Conservation (phyloP, 495 filamentous ascomycete genomes). For the Cryomyces antarcticus region DNA sequence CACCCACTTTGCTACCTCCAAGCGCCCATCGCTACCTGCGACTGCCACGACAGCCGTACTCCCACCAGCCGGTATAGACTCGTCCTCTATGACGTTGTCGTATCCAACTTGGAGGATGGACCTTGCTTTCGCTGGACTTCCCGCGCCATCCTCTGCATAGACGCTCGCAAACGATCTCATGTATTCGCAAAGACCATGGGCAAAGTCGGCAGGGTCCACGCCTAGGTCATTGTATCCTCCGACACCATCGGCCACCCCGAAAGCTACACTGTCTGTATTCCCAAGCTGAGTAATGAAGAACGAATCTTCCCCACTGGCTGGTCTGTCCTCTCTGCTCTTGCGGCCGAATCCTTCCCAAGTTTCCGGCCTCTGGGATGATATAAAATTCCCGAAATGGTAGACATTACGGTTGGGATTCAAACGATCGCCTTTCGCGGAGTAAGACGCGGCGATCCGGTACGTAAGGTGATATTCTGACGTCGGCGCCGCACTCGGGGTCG, state of each 20-base stretch:
- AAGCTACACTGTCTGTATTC: conserved; percentile 36
- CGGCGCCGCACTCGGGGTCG: not conserved
- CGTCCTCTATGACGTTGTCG: conserved; percentile 53
- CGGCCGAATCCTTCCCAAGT: conserved; percentile 15
- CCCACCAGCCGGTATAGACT: conserved; percentile 56
- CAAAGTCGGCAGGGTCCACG: conserved; percentile 86
- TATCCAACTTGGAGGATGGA: conserved; percentile 69
- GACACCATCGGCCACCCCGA: conserved; percentile 82
- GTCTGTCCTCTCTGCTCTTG: conserved; percentile 33
- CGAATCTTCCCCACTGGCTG: conserved; percentile 78
- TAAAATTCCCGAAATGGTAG: conserved; percentile 8
- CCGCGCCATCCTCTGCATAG: conserved; percentile 8
- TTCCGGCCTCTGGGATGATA: conserved; percentile 2
- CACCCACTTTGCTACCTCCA: conserved; percentile 67
- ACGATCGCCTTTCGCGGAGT: conserved; percentile 54
- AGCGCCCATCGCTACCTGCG: conserved; percentile 40
- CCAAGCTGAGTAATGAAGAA: conserved; percentile 75
- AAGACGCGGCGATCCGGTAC: conserved; percentile 48
- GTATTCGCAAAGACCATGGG: conserved; percentile 79
- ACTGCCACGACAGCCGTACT: conserved; percentile 78
- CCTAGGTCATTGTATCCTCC: conserved; percentile 84
- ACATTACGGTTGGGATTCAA: conserved; percentile 35
- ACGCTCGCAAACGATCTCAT: conserved; percentile 51
- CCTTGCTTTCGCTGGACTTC: conserved; percentile 38
- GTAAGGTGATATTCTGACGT: conserved; percentile 21